phyloP scores from a whole-genome alignment of 106 monocot genomes.

The Triglochin maritima region DNA sequence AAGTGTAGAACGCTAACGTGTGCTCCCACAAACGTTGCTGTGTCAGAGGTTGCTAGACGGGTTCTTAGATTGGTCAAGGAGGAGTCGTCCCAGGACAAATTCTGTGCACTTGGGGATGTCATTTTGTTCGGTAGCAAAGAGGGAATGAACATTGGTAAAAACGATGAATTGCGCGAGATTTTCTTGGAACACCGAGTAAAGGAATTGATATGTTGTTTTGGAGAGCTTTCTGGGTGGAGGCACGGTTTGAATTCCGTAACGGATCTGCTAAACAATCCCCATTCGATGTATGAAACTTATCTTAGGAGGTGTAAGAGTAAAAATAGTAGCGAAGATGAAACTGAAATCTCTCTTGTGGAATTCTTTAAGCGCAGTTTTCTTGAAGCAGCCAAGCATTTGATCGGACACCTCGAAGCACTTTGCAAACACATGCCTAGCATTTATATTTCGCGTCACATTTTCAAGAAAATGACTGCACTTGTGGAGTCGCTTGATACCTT shows the following conservation, averaged over 20 bases:
- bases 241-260: slow-evolving; percentile 17
- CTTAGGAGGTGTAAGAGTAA: not conserved
- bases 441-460: not conserved
- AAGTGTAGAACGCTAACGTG: slow-evolving; percentile 35
- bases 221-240: slow-evolving; percentile 27
- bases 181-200: slow-evolving; percentile 28
- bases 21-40: slow-evolving; percentile 62
- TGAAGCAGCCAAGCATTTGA: not conserved
- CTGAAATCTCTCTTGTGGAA: not conserved
- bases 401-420: not conserved
- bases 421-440: slow-evolving; percentile 2
- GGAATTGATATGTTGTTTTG: slow-evolving; percentile 36
- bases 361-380: not conserved
- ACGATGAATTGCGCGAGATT: slow-evolving; percentile 23
- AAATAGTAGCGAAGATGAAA: not conserved
- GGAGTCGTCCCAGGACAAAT: not conserved
- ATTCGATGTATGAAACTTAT: slow-evolving; percentile 8
- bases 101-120: slow-evolving; percentile 25
- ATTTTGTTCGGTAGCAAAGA: slow-evolving; percentile 43
- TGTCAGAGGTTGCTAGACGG: slow-evolving; percentile 38
- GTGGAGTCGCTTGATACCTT: not conserved
- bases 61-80: slow-evolving; percentile 19
- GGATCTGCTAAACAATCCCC: slow-evolving; percentile 22
- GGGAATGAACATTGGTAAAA: slow-evolving; percentile 26
- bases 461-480: slow-evolving; percentile 2